phyloP scores from a whole-genome alignment of 1,284 basidiomycete species.

The Ceratobasidium sp. region DNA sequence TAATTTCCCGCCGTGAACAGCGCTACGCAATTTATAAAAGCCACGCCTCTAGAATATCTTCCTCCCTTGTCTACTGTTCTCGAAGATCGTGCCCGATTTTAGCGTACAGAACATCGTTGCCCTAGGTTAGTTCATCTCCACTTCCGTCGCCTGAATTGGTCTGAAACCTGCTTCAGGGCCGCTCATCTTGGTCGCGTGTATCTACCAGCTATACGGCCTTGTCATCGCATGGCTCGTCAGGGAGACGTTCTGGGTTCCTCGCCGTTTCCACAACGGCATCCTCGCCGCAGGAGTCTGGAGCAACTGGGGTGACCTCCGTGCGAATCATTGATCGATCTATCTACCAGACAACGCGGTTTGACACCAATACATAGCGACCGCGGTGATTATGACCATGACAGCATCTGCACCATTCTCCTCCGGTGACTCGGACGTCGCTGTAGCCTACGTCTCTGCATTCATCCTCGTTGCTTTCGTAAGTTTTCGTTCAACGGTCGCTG shows the following conservation, averaged over 20 bases:
- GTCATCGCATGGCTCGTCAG: constrained; percentile 69
- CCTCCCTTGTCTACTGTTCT: constrained; percentile 79
- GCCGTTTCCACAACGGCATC: constrained; percentile 78
- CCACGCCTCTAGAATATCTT: constrained; percentile 67
- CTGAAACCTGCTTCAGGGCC: constrained; percentile 62
- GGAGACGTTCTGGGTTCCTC: constrained; percentile 82
- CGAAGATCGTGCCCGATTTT: constrained; percentile 82
- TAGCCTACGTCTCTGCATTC: constrained; percentile 71
- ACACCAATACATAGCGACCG: constrained; percentile 65
- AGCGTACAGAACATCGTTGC: constrained; percentile 72
- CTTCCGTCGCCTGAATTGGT: constrained; percentile 47
- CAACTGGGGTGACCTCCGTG: constrained; percentile 77
- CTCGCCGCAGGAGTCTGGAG: constrained; percentile 74
- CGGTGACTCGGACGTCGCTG: constrained; percentile 67
- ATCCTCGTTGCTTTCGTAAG: constrained; percentile 63
- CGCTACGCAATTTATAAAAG: neutral
- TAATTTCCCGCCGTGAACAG: neutral
- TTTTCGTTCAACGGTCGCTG: constrained; percentile 3
- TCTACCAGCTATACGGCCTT: constrained; percentile 70
- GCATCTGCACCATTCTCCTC: constrained; percentile 68
- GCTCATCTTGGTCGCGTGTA: constrained; percentile 66
- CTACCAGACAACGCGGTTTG: neutral
- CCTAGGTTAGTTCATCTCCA: constrained; percentile 58
- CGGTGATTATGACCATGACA: constrained; percentile 71
- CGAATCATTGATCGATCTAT: constrained; percentile 52